These are phyloP conservation scores for Liquidambar formosana DNA, from an alignment of 164 flowering plant species.

Conservation along the genomic window DNA sequence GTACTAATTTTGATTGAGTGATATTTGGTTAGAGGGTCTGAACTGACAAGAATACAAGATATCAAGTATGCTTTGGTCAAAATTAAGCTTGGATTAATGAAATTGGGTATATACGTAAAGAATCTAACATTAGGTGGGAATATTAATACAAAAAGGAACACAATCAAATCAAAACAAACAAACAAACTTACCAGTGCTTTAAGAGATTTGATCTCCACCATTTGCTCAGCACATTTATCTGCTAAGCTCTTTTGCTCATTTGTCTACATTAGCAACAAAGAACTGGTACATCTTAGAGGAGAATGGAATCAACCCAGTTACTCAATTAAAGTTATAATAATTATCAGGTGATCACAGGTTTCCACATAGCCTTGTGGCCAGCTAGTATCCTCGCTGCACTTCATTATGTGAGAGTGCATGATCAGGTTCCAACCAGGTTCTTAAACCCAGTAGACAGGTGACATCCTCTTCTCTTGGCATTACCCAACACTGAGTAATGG, in stretches of 20 bases:
- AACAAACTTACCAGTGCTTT: constrained; percentile 55
- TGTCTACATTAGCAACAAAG: constrained; percentile 46
- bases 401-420: background rate
- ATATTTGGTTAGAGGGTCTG: no score
- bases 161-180: background rate
- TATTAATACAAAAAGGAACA: background rate
- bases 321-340: no score
- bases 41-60: no score
- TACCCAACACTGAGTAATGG: no score
- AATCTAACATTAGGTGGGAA: background rate
- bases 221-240: constrained; percentile 61
- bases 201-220: constrained; percentile 66
- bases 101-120: no score
- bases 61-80: no score
- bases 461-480: no score
- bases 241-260: constrained; percentile 52
- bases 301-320: background rate
- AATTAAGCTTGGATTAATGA: no score
- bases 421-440: background rate
- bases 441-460: background rate
- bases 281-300: constrained; percentile 7
- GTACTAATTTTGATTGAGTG: no score
- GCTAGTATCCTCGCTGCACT: background rate
- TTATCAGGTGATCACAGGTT: no score
- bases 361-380: no score